phyloP scores from a whole-genome alignment of 257 asterid species.

The Jaltomata sinuosa region DNA sequence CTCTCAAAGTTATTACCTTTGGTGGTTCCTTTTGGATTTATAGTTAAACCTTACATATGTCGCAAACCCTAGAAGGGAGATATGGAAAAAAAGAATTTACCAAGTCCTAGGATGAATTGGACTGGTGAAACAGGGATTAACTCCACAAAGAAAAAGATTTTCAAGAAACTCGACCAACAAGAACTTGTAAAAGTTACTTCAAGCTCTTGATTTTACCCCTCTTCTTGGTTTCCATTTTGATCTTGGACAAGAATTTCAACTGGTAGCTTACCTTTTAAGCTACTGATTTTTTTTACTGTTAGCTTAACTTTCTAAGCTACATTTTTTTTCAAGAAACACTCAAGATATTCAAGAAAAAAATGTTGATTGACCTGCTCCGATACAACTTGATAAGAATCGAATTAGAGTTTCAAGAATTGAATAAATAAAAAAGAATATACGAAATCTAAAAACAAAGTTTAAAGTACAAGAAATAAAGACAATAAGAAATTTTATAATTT shows the following conservation, averaged over 20 bases:
- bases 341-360: background rate
- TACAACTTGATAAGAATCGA: background rate
- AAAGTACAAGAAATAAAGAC: background rate
- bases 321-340: background rate
- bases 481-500: background rate
- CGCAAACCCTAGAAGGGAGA: background rate
- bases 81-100: background rate
- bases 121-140: background rate
- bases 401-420: background rate
- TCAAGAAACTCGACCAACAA: background rate
- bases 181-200: background rate
- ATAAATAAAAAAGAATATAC: background rate
- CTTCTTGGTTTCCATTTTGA: background rate
- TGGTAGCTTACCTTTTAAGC: background rate
- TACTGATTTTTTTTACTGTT: background rate
- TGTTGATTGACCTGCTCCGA: background rate
- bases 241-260: background rate
- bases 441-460: background rate
- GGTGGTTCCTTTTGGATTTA: too few relatives aligned
- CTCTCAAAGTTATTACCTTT: background rate
- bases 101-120: background rate
- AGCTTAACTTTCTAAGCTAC: too few relatives aligned
- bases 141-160: background rate
- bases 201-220: background rate
- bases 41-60: background rate